A percentile compares a stretch with the other conserved stretches of the same genome.
Evolutionary conservation across 2,329 filamentous ascomycete species (phyloP).

Genomic region (Pseudogymnoascus sp.): DNA sequence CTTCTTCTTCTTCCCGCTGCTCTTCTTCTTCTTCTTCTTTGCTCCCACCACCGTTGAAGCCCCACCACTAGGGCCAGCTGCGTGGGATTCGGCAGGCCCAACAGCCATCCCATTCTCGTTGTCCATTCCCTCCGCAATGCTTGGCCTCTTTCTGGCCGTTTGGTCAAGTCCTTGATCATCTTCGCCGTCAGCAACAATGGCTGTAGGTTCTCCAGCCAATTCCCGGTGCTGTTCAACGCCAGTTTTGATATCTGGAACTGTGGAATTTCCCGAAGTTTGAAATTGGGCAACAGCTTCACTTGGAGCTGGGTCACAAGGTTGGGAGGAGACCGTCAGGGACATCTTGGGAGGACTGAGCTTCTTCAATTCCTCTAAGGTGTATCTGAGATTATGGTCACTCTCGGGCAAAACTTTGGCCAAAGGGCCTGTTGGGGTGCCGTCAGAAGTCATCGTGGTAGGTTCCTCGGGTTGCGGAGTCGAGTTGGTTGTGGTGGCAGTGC

Average conservation of each 20-base stretch:
- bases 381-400: constrained; percentile 12
- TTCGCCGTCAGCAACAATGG: not conserved
- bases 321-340: not conserved
- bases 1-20: constrained; percentile 27
- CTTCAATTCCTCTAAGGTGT: constrained; percentile 20
- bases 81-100: not conserved
- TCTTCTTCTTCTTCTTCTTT: constrained; percentile 32
- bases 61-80: not conserved
- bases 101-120: not conserved
- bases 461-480: not conserved
- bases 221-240: not conserved
- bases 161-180: not conserved
- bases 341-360: constrained; percentile 6
- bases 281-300: not conserved
- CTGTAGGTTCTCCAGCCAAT: not conserved
- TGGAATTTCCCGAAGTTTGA: not conserved
- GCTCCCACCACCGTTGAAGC: not conserved
- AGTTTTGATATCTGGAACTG: not conserved
- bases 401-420: not conserved
- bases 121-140: not conserved
- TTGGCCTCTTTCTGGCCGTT: not conserved
- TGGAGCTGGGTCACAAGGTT: not conserved
- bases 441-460: not conserved
- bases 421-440: not conserved
- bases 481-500: not conserved